These are phyloP conservation scores for Viridothelium virens DNA, from an alignment of 495 filamentous ascomycete genomes.

Conservation along the genomic window DNA sequence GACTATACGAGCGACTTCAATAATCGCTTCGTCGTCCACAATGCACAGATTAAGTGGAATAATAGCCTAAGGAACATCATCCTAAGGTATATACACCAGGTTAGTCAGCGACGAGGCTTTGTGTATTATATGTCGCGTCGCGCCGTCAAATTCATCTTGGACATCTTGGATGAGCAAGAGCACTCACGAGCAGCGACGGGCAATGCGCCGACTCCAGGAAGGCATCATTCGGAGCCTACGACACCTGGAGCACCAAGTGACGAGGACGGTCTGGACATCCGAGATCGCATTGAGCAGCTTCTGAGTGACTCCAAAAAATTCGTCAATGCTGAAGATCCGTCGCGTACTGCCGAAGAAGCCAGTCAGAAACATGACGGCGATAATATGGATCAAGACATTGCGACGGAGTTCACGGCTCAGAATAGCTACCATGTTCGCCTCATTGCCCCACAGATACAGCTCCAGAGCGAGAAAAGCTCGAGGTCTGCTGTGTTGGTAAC, in stretches of 20 bases:
- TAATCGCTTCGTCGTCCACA: slow-evolving; percentile 96
- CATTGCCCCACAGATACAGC: slow-evolving; percentile 92
- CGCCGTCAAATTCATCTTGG: slow-evolving; percentile 94
- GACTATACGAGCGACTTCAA: slow-evolving; percentile 89
- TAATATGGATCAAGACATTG: slow-evolving; percentile 64
- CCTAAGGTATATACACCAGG: slow-evolving; percentile 92
- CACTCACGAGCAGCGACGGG: slow-evolving; percentile 42
- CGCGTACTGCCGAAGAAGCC: slow-evolving; percentile 13
- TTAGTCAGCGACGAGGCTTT: slow-evolving; percentile 90
- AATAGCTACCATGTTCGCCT: slow-evolving; percentile 91
- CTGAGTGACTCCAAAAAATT: slow-evolving; percentile 77
- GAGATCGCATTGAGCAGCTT: slow-evolving; percentile 81
- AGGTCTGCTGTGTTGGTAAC: slow-evolving; percentile 89
- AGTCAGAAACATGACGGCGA: slow-evolving; percentile 32
- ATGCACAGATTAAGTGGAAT: slow-evolving; percentile 96
- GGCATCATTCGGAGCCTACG: slow-evolving; percentile 29
- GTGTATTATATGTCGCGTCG: slow-evolving; percentile 94
- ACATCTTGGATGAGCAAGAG: slow-evolving; percentile 90
- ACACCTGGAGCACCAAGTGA: slow-evolving; percentile 29
- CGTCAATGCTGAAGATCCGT: slow-evolving; percentile 61
- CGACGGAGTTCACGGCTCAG: slow-evolving; percentile 83
- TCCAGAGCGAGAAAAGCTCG: slow-evolving; percentile 95
- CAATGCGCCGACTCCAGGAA: slow-evolving; percentile 23
- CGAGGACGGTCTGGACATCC: slow-evolving; percentile 57
- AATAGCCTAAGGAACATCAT: slow-evolving; percentile 94